Base-by-base conservation (phyloP, 176 grass and related monocot genomes). In the Typha latifolia region DNA sequence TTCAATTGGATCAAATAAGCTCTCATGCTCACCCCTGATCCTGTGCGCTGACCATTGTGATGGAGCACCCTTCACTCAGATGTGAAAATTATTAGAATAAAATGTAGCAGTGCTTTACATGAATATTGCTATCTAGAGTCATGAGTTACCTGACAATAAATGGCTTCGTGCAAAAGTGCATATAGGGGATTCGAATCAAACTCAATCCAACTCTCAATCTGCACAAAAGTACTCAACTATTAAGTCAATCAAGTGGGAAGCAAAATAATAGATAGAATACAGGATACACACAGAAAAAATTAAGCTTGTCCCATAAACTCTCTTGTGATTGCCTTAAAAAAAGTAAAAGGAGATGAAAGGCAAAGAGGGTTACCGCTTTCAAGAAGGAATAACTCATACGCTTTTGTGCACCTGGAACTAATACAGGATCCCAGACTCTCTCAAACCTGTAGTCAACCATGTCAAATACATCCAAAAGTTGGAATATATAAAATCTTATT, bases 361-460 rank as follows among this genome's bases (percentile, higher is more conserved):
- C 14, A 68, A 50, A 68, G 53, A 48, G 15, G 66, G 61, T 53
- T 73, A 97, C 88, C 75, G 90, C 76, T 88, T 87, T 92, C 81
- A 97, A 76, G 81, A 97, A 97, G 66, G 81, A 92, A 72, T 84
- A 84, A 67, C 88, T 97, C 70, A 96, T 91, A 27, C 29, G 77
- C 83, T 76, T 91, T 61, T 84, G 81, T 55, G 85, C 75, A 1
- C 83, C 88, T 53, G 88, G 78, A 52, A 87, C 85, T 64, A 97
- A 67, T 86, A 84, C 66, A 82, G 88, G 93, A 86, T 97, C 93
- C 93, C 93, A 97, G 32, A 90, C 86, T 62, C 88, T 88, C 66
- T 97, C 93, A n/a, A 97, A 65, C 76, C 93, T 97, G 73, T 72
- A 18, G 68, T 51, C 27, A 77, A 61, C 14, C 65, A 37, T 72